Conservation (phyloP, 2,329 filamentous ascomycete genomes). For the Aspergillus cejpii region DNA sequence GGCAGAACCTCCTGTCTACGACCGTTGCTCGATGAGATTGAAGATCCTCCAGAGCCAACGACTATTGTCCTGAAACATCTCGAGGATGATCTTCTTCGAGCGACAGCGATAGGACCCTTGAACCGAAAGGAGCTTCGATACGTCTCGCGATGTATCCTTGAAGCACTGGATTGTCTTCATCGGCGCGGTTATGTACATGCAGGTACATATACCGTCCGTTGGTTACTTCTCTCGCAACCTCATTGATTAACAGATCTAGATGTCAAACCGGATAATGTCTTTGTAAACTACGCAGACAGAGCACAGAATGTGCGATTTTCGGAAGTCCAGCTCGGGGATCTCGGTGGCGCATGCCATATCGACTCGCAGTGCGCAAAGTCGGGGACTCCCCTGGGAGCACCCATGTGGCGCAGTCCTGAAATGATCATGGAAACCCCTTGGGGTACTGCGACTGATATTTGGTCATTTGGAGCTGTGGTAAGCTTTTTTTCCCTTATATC, state of each 20-base stretch:
- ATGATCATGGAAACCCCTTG: conserved; percentile 16
- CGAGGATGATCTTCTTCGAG: conserved; percentile 1
- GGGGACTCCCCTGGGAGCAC: conserved; percentile 14
- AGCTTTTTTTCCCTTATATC: neutral
- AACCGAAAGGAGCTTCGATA: conserved; percentile 8
- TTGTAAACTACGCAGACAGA: conserved; percentile 16
- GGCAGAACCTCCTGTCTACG: conserved; percentile 12
- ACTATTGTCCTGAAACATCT: too few relatives aligned
- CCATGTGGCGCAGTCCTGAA: conserved; percentile 17
- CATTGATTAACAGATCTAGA: conserved; percentile 3
- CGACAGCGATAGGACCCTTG: neutral
- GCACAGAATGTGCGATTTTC: conserved; percentile 13
- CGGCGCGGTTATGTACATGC: conserved; percentile 11
- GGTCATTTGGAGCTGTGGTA: conserved; percentile 18
- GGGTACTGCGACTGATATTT: conserved; percentile 17
- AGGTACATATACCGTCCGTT: neutral
- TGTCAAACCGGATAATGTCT: conserved; percentile 17
- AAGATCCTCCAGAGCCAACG: conserved; percentile 11
- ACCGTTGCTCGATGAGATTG: conserved; percentile 21
- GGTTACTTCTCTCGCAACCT: neutral
- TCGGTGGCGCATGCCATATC: conserved; percentile 11
- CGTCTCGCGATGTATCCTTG: conserved; percentile 8
- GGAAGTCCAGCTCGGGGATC: conserved; percentile 17
- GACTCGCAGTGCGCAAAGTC: conserved; percentile 11
- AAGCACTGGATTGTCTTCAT: conserved; percentile 10